Evolutionary conservation across 257 asterid species (phyloP).

Genomic region (Scutellaria galericulata): DNA sequence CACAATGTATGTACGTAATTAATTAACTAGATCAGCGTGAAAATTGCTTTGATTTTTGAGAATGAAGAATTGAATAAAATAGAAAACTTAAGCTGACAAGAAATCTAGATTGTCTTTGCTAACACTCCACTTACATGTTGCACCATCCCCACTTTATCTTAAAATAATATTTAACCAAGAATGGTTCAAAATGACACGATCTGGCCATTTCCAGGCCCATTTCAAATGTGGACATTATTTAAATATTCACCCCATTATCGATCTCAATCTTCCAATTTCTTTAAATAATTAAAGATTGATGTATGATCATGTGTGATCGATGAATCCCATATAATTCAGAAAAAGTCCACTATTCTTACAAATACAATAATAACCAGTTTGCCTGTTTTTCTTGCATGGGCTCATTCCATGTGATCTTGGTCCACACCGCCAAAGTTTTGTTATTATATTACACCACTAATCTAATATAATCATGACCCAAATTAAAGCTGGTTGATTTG

Average conservation of each 20-base stretch:
- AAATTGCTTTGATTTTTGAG: slow-evolving; percentile 4
- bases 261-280: not conserved
- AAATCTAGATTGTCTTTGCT: not conserved
- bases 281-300: not conserved
- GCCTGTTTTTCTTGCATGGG: slow-evolving; percentile 16
- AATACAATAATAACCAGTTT: not conserved
- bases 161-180: not conserved
- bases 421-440: slow-evolving; percentile 12
- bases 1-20: too few species aligned
- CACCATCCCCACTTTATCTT: not conserved
- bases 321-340: slow-evolving; percentile 3
- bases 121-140: slow-evolving; percentile 16
- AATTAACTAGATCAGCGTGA: not conserved
- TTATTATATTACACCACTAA: not conserved
- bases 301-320: not conserved
- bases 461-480: not conserved
- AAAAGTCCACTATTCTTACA: slow-evolving; percentile 15
- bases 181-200: slow-evolving; percentile 8
- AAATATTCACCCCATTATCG: not conserved
- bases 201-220: slow-evolving; percentile 1
- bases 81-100: slow-evolving; percentile 7
- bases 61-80: not conserved
- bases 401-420: slow-evolving; percentile 31
- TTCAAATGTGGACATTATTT: not conserved
- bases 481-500: not conserved